These are phyloP conservation scores for Backusella luteola DNA, from an alignment of 192 early-diverging fungal species.

Conservation along the genomic window DNA sequence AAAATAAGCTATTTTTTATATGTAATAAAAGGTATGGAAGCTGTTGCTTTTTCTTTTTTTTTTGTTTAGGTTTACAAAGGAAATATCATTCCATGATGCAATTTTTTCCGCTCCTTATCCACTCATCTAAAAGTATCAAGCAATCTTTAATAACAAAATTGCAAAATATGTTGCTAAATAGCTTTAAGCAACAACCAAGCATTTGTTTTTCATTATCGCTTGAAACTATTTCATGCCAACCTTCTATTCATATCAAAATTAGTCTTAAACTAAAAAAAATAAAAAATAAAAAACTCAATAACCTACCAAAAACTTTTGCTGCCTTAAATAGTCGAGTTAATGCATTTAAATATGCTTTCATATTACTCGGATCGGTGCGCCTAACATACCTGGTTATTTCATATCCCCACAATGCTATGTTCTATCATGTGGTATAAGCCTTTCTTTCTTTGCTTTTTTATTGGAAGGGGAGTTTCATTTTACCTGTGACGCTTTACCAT, in stretches of 20 bases:
- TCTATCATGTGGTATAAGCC: neutral
- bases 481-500: constrained; percentile 11
- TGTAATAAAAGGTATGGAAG: neutral
- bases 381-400: neutral
- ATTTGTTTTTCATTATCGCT: neutral
- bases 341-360: constrained; percentile 1
- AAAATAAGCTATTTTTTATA: neutral
- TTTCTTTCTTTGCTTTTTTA: neutral
- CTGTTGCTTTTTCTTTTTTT: neutral
- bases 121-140: constrained; percentile 6
- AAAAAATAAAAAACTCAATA: neutral
- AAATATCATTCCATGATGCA: neutral
- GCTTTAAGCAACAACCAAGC: neutral
- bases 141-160: constrained; percentile 17
- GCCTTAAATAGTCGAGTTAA: constrained; percentile 5
- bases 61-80: neutral
- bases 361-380: neutral
- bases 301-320: constrained; percentile 11
- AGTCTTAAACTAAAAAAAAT: neutral
- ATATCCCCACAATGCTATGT: neutral
- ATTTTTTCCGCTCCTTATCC: neutral
- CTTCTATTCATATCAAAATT: neutral
- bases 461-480: constrained; percentile 11
- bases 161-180: neutral
- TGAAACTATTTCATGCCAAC: neutral